A percentile compares a stretch with the other conserved stretches of the same genome.
These are phyloP conservation scores for Penicillium sp. DNA, from an alignment of 2,329 filamentous ascomycete genomes.

Conservation along the genomic window DNA sequence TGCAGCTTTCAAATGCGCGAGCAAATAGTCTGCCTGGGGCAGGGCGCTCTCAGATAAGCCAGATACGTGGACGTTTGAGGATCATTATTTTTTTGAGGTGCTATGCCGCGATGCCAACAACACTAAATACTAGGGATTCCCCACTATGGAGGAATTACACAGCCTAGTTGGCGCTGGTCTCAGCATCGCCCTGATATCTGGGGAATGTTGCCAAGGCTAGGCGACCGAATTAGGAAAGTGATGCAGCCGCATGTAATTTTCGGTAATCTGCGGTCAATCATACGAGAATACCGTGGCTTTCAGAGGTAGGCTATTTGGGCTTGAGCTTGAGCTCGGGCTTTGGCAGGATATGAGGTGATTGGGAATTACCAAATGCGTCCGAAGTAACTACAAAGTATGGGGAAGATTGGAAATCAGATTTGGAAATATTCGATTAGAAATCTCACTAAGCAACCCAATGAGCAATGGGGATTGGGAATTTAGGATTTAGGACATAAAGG, in stretches of 20 bases:
- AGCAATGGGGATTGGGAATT: neutral
- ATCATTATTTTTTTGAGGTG: neutral
- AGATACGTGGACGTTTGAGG: no score
- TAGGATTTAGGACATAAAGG: neutral
- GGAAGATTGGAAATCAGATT: slow-evolving; percentile 6
- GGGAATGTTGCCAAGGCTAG: slow-evolving; percentile 11
- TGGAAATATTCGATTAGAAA: neutral
- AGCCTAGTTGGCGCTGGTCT: neutral
- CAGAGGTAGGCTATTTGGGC: neutral
- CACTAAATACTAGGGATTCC: neutral
- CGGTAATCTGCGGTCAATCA: neutral
- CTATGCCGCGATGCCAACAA: neutral
- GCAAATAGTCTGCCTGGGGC: neutral
- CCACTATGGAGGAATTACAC: neutral
- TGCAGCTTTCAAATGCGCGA: neutral
- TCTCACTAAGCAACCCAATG: no score
- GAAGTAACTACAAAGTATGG: neutral
- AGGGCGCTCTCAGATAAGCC: neutral
- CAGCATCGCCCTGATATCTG: neutral
- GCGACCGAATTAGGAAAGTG: neutral
- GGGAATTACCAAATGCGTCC: neutral
- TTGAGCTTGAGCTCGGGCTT: slow-evolving; percentile 1
- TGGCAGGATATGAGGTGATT: neutral
- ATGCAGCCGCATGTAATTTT: neutral
- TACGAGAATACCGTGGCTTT: neutral